Conservation (phyloP, 441 rosid species). For the Capsella rubella region DNA sequence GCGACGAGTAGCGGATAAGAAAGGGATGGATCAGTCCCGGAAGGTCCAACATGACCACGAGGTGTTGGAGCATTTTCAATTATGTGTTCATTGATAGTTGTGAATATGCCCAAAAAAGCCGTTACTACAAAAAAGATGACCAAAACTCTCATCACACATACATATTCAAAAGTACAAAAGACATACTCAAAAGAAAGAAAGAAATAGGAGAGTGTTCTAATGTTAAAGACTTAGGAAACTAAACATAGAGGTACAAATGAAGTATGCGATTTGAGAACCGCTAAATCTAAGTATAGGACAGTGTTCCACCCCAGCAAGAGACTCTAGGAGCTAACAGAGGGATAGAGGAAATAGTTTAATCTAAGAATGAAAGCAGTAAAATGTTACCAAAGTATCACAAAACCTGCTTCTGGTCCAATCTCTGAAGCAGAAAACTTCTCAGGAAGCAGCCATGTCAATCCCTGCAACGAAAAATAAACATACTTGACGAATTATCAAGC, state of each 20-base stretch:
- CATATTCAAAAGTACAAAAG: conserved; percentile 5
- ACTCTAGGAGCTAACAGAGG: conserved; percentile 2
- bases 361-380: conserved; percentile 58
- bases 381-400: conserved; percentile 91
- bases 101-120: conserved; percentile 80
- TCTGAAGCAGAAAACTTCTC: conserved; percentile 92
- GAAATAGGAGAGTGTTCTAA: conserved; percentile 12
- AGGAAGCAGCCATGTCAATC: conserved; percentile 96
- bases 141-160: conserved; percentile 41
- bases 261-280: not conserved
- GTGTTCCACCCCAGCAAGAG: not conserved
- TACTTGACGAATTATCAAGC: not conserved
- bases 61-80: conserved; percentile 66
- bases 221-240: not conserved
- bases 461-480: conserved; percentile 54
- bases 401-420: conserved; percentile 99
- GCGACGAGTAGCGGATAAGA: conserved; percentile 84
- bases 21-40: conserved; percentile 53
- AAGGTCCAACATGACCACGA: conserved; percentile 47
- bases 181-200: not conserved
- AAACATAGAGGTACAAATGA: conserved; percentile 13
- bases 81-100: conserved; percentile 85
- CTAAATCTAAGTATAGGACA: not conserved
- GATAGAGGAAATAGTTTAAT: not conserved
- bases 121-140: conserved; percentile 66